Conservation (phyloP, 2,329 filamentous ascomycete genomes). For the Fusarium devonianum region DNA sequence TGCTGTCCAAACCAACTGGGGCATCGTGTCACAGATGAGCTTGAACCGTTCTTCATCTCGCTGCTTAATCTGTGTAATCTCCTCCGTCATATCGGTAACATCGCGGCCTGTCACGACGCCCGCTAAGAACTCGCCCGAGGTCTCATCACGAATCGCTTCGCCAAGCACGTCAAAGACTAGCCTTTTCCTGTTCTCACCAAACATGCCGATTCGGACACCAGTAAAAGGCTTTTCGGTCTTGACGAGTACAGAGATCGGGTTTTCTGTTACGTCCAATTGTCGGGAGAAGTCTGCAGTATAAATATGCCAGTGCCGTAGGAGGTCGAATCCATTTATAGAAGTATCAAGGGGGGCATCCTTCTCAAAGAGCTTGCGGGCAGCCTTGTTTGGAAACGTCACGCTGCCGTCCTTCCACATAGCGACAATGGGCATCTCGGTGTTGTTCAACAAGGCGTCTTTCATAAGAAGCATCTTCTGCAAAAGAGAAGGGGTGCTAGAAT, state of each 20-base stretch:
- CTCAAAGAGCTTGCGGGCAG: conserved; percentile 62
- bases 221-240: conserved; percentile 66
- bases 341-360: conserved; percentile 51
- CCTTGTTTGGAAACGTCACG: conserved; percentile 76
- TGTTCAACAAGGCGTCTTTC: conserved; percentile 80
- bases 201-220: conserved; percentile 68
- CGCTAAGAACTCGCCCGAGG: conserved; percentile 74
- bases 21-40: conserved; percentile 77
- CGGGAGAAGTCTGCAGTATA: conserved; percentile 73
- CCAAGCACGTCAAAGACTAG: conserved; percentile 71
- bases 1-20: conserved; percentile 77
- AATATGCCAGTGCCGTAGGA: conserved; percentile 66
- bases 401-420: conserved; percentile 84
- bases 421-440: conserved; percentile 75
- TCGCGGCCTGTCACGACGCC: conserved; percentile 77
- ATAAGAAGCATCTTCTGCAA: conserved; percentile 77
- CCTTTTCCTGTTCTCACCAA: conserved; percentile 59
- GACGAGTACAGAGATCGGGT: conserved; percentile 71
- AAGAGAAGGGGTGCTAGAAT: conserved; percentile 67
- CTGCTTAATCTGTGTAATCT: conserved; percentile 73
- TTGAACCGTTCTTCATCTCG: conserved; percentile 78
- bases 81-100: conserved; percentile 72
- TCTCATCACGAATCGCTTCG: conserved; percentile 71
- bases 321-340: conserved; percentile 58
- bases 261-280: conserved; percentile 64